Evolutionary conservation across 164 flowering plant species (phyloP).

Genomic region (Liriodendron chinense): DNA sequence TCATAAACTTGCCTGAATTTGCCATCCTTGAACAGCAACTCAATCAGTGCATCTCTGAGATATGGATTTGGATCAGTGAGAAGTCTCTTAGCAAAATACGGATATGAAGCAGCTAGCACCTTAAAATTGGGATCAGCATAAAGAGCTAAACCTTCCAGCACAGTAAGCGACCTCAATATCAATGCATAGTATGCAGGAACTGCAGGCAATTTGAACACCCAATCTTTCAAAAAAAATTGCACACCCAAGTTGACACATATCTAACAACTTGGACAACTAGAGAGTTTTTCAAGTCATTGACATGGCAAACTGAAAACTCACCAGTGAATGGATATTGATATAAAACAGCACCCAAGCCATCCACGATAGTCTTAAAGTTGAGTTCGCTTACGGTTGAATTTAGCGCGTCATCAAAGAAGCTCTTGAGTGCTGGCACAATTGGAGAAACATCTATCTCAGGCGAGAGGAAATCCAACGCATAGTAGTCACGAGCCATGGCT

Average conservation of each 20-base stretch:
- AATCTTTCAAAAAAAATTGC: constrained; percentile 5
- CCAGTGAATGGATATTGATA: constrained; percentile 94
- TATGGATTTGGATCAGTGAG: constrained; percentile 98
- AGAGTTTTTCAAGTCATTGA: not conserved
- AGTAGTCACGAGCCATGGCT: constrained; percentile 98
- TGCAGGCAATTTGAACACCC: constrained; percentile 39
- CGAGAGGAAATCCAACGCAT: constrained; percentile 85
- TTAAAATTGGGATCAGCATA: constrained; percentile 97
- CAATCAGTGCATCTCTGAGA: constrained; percentile 96
- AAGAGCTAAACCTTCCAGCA: constrained; percentile 94
- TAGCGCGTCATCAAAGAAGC: constrained; percentile 94
- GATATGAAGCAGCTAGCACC: constrained; percentile 97
- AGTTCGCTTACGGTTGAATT: constrained; percentile 88
- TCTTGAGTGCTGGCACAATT: constrained; percentile 85
- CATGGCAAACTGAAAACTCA: constrained; percentile 31
- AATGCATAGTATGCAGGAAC: constrained; percentile 97
- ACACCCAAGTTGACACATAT: constrained; percentile 5
- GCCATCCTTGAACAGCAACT: constrained; percentile 95
- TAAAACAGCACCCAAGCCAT: constrained; percentile 87
- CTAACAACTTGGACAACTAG: constrained; percentile 1
- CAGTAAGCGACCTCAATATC: constrained; percentile 95
- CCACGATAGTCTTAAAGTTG: constrained; percentile 90
- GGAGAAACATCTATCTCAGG: constrained; percentile 94
- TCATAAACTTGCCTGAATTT: constrained; percentile 66
- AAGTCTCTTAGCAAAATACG: constrained; percentile 98